Evolutionary conservation across 331 rosid genomes (phyloP).

Genomic region (Quercus tomentella): DNA sequence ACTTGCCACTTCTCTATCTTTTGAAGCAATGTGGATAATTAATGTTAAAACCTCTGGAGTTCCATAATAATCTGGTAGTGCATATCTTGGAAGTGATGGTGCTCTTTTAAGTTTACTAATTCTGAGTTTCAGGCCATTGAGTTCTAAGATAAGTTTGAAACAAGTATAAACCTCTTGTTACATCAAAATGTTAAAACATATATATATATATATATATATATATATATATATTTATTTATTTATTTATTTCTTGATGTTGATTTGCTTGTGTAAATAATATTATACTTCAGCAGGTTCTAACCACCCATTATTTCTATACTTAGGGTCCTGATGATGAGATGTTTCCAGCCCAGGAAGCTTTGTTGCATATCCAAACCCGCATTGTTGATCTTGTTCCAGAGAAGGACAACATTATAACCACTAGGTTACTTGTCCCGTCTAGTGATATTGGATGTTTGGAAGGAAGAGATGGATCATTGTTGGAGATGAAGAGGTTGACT

Average conservation of each 20-base stretch:
- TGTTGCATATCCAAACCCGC: slow-evolving; percentile 86
- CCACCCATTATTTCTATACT: slow-evolving; percentile 22
- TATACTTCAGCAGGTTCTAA: slow-evolving; percentile 15
- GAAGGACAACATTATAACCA: slow-evolving; percentile 70
- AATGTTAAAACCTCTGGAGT: neutral
- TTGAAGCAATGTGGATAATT: neutral
- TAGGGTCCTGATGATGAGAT: slow-evolving; percentile 96
- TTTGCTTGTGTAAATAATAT: slow-evolving; percentile 3
- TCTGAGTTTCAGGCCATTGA: neutral
- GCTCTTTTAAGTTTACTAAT: neutral
- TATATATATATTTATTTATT: too few species aligned
- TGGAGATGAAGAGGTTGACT: slow-evolving; percentile 70
- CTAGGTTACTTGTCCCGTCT: slow-evolving; percentile 77
- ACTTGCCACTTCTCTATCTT: slow-evolving; percentile 20
- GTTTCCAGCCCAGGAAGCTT: slow-evolving; percentile 99
- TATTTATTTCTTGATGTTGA: neutral
- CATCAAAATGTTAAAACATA: neutral
- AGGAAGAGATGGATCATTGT: slow-evolving; percentile 80
- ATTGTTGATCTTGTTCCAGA: slow-evolving; percentile 85
- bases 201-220: neutral
- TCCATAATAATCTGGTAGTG: slow-evolving; percentile 9
- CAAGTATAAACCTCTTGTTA: slow-evolving; percentile 13
- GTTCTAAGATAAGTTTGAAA: slow-evolving; percentile 7
- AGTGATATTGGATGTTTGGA: slow-evolving; percentile 83
- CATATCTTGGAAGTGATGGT: slow-evolving; percentile 5